phyloP scores from a whole-genome alignment of 116 monocot species.

The Dioscorea cayenensis region DNA sequence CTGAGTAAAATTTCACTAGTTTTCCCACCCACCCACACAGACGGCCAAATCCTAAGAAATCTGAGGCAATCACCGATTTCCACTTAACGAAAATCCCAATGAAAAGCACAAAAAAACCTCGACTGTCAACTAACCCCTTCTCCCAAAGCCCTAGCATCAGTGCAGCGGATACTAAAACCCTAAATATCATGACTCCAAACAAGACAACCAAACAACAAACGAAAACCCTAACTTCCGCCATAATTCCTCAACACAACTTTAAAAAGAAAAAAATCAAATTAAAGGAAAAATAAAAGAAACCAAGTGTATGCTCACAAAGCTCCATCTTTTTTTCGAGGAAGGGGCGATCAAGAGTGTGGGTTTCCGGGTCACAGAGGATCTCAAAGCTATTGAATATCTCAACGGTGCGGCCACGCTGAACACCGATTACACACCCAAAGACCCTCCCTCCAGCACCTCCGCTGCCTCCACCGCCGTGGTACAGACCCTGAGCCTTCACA shows the following conservation, averaged over 20 bases:
- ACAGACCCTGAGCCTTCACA: constrained; percentile 68
- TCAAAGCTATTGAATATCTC: constrained; percentile 99
- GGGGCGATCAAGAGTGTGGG: constrained; percentile 67
- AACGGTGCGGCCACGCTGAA: constrained; percentile 94
- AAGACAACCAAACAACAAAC: background rate
- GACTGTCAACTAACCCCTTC: background rate
- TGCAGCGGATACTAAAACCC: background rate
- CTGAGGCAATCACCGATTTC: too few species aligned
- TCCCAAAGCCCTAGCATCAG: constrained; percentile 6
- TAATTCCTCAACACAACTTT: background rate
- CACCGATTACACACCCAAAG: constrained; percentile 95
- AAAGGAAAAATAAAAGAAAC: constrained; percentile 1
- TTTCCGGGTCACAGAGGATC: constrained; percentile 56
- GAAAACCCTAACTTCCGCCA: background rate
- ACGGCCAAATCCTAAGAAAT: too few species aligned
- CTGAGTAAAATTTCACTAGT: too few species aligned
- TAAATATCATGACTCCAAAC: background rate
- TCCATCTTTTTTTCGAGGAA: constrained; percentile 97
- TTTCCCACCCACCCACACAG: too few species aligned
- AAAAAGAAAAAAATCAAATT: background rate
- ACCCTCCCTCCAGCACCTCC: constrained; percentile 30
- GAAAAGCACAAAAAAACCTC: background rate
- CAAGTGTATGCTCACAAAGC: constrained; percentile 47
- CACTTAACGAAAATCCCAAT: background rate
- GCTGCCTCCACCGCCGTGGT: constrained; percentile 19